Conservation (phyloP, 306 rosid genomes). For the Pueraria montana region DNA sequence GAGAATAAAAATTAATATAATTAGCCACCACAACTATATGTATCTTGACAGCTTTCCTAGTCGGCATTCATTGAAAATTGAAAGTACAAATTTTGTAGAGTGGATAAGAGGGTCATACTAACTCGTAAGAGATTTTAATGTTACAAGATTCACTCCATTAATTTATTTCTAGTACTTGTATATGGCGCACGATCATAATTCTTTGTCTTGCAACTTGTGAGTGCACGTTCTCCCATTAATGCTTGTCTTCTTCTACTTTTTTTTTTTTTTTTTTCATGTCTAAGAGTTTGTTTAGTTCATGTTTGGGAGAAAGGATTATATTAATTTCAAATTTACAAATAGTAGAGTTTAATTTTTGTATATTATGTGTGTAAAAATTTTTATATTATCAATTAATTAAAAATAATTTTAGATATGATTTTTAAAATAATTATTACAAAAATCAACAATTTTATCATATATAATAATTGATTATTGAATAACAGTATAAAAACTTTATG, state of each 20-base stretch:
- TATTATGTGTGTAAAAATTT: too few relatives aligned
- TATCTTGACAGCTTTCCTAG: constrained; percentile 6
- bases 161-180: neutral
- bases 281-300: neutral
- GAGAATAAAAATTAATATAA: neutral
- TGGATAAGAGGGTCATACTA: neutral
- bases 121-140: constrained; percentile 8
- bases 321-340: too few relatives aligned
- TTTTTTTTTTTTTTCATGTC: neutral
- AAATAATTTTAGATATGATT: too few relatives aligned
- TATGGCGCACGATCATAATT: neutral
- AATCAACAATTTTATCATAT: too few relatives aligned
- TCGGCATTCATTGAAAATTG: constrained; percentile 36
- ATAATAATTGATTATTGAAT: too few relatives aligned
- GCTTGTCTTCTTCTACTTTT: neutral
- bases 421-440: too few relatives aligned
- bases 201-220: neutral
- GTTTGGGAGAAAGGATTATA: neutral
- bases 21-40: neutral
- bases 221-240: neutral
- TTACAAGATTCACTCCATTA: constrained; percentile 6
- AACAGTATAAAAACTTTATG: too few relatives aligned
- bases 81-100: constrained; percentile 40
- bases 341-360: too few relatives aligned
- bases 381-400: too few relatives aligned